These are phyloP conservation scores for Garcia nutans DNA, from an alignment of 345 rosid species.

Conservation along the genomic window DNA sequence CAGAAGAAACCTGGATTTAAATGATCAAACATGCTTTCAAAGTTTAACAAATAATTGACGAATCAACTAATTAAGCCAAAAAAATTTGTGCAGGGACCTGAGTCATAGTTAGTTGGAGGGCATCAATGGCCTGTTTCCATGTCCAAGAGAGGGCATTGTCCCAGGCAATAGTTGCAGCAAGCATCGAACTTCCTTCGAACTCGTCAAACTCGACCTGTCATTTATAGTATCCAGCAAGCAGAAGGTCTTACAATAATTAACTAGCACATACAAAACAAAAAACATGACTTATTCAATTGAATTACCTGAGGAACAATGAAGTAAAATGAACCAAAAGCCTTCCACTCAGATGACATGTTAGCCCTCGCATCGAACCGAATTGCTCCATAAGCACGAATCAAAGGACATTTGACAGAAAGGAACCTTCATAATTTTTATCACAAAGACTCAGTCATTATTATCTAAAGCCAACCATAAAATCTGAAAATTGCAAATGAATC, in stretches of 20 bases:
- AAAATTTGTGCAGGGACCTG: conserved; percentile 36
- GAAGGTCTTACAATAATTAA: conserved; percentile 16
- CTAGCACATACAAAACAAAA: no score
- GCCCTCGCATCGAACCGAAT: conserved; percentile 76
- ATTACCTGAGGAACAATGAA: conserved; percentile 82
- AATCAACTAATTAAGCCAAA: not conserved
- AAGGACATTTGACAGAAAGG: conserved; percentile 57
- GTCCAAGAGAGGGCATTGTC: conserved; percentile 63
- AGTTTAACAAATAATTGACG: not conserved
- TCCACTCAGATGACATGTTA: conserved; percentile 61
- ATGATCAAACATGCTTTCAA: not conserved
- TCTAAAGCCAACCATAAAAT: not conserved
- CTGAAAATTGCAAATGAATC: not conserved
- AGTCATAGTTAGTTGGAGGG: conserved; percentile 46
- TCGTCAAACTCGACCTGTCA: conserved; percentile 91
- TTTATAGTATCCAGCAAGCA: conserved; percentile 33
- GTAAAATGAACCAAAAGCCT: conserved; percentile 77
- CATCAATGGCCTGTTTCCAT: conserved; percentile 50
- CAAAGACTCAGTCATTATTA: not conserved
- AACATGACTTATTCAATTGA: conserved; percentile 3
- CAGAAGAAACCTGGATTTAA: conserved; percentile 53
- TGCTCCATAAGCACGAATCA: conserved; percentile 90
- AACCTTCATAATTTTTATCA: conserved; percentile 44
- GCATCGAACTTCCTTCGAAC: conserved; percentile 62
- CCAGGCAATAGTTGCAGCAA: conserved; percentile 80